phyloP scores from a whole-genome alignment of 352 stramenopile genomes.

The Thalassiosira livingstoniorum region DNA sequence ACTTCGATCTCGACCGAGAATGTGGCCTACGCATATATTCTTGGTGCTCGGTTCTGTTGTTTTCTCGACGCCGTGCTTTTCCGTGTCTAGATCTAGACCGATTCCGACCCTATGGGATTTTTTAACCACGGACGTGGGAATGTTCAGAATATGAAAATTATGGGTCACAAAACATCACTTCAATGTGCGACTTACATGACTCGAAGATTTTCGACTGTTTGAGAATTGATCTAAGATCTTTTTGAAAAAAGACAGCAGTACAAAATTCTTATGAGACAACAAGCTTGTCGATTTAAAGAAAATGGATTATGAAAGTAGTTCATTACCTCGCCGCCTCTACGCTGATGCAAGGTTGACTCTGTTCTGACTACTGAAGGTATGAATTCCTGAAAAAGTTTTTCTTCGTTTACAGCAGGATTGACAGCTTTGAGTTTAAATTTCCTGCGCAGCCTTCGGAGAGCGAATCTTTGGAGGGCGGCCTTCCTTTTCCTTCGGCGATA shows the following conservation, averaged over 20 bases:
- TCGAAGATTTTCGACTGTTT: neutral
- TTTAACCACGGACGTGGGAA: neutral
- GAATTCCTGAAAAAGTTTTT: conserved; percentile 6
- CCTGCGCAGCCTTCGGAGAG: conserved; percentile 92
- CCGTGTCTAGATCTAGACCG: neutral
- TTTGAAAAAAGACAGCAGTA: neutral
- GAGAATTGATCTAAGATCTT: neutral
- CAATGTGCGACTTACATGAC: neutral
- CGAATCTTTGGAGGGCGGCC: conserved; percentile 92
- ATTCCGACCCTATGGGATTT: neutral
- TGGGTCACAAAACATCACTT: too few species aligned
- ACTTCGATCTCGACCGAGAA: conserved; percentile 33
- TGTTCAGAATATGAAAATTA: too few species aligned
- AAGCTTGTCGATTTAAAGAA: neutral
- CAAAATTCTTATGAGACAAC: neutral
- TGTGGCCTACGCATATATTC: conserved; percentile 13
- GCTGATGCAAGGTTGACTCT: neutral
- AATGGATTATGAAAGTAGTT: neutral
- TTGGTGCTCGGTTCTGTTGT: neutral
- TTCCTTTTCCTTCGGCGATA: conserved; percentile 91
- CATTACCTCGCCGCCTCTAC: neutral
- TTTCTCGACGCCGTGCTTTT: conserved; percentile 1
- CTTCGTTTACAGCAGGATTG: conserved; percentile 19
- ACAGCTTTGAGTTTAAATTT: conserved; percentile 88
- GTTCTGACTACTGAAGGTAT: neutral